Evolutionary conservation across 2,329 filamentous ascomycete genomes (phyloP).

Genomic region (Penicillium expansum): DNA sequence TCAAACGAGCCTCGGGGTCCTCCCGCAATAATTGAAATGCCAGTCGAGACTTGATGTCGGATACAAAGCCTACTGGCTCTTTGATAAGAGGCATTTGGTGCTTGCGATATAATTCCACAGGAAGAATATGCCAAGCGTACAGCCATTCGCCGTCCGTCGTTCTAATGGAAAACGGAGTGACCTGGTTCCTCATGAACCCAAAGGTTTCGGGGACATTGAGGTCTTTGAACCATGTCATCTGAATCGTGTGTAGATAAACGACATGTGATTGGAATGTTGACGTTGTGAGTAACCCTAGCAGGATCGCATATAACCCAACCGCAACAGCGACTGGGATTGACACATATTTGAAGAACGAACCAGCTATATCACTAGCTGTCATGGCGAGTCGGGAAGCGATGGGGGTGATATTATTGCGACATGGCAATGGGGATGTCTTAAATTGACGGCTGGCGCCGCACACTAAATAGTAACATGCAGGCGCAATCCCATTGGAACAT

Average conservation of each 20-base stretch:
- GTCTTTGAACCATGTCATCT: slow-evolving; percentile 56
- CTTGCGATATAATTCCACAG: slow-evolving; percentile 46
- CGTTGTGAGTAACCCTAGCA: slow-evolving; percentile 48
- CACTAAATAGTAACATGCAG: no score
- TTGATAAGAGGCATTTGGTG: slow-evolving; percentile 42
- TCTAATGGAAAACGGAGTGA: slow-evolving; percentile 49
- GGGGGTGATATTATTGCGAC: no score
- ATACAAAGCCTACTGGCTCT: slow-evolving; percentile 38
- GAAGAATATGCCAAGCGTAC: slow-evolving; percentile 53
- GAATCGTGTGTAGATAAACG: slow-evolving; percentile 56
- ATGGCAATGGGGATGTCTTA: no score
- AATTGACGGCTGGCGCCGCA: no score
- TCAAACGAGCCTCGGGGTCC: background rate
- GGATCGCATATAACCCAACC: slow-evolving; percentile 42
- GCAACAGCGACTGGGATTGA: slow-evolving; percentile 11
- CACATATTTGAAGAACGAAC: background rate
- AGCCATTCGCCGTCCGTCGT: slow-evolving; percentile 43
- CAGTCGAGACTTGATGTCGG: slow-evolving; percentile 37
- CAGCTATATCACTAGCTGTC: background rate
- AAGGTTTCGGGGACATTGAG: slow-evolving; percentile 50
- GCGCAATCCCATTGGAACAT: no score
- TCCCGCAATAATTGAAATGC: slow-evolving; percentile 48
- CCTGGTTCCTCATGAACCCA: slow-evolving; percentile 51
- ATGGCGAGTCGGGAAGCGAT: no score
- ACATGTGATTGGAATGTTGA: slow-evolving; percentile 53